Base-by-base conservation (phyloP, 2,329 filamentous ascomycete genomes). In the Fusarium ramigenum region DNA sequence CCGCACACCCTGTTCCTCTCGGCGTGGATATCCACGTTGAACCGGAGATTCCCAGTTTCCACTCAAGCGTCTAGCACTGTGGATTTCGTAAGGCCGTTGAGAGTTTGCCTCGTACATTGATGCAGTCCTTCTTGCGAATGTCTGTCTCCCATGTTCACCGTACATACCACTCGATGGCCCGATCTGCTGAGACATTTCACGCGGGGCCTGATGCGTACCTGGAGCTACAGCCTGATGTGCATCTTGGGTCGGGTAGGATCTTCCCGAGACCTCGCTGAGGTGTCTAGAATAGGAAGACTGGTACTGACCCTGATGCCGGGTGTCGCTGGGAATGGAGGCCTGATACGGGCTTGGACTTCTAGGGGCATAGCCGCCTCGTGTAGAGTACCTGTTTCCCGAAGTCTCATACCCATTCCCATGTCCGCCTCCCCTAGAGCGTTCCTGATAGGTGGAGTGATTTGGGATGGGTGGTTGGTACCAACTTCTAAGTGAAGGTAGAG, bases 351-450 rank as follows among this genome's bases (percentile, higher is more conserved):
- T 7, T 16, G 15, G n/a, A 16, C 5, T 7, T 23, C 6, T 18
- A 25, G 16, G 23, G 8, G 23, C 5, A 25, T 44, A 25, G 19
- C 23, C 5, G 7, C 23, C 11, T 12, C 9, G 23, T 4, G 18
- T 4, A 25, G 42, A 0, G 23, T 19, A 3, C 4, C 16, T 12
- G 7, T 12, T 12, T 16, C 0, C 16, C 16, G 7, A 23, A 18
- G 16, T 12, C 42, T 23, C 42, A 23, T 23, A 23, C 34, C 3
- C 34, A 36, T 36, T 9, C 39, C 14, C 39, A n/a, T 21, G 4
- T 1, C 21, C 7, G 12, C 8, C 12, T 40, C 0, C 0, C 39
- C 7, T 6, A n/a, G 7, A 12, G 10, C 7, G 10, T 25, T 23
- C 42, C 7, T 18, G n/a, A 11, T 43, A 5, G 15, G 4, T 18